Base-by-base conservation (phyloP, 371 early-diverging fungal genomes). In the Polyrhizophydium stewartii region DNA sequence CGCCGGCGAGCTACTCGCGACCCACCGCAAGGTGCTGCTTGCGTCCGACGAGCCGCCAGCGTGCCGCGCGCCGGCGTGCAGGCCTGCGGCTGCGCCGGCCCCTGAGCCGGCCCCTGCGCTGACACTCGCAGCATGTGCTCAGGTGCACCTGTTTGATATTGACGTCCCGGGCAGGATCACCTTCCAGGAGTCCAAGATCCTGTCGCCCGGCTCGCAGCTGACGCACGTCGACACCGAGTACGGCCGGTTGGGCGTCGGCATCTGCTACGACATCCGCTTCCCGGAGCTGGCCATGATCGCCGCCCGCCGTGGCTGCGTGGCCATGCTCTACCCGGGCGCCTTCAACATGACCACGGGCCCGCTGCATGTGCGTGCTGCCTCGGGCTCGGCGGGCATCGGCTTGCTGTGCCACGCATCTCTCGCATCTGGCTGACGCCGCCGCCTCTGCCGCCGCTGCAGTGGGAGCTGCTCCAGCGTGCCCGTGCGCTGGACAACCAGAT, bases 231-330 rank as follows among this genome's bases (percentile, higher is more conserved):
- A 86, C 40, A 93, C 95, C 35, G 85, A 79, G 31, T 91, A 87
- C 69, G 96, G 95, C 33, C 84, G 81, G 61, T 77, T 98, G 59
- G 96, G 96, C 27, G 75, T 95, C 16, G 98, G 91, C 21, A 96
- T 98, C 33, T 98, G 98, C 68, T 98, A 98, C 67, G 97, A 97
- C 60, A 89, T 97, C 35, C 71, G 94, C 63, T 98, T 98, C 70
- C 98, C 98, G 0, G 97, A 97, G 64, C 70, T 94, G 70, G 94
- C 97, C 43, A 92, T 89, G 86, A 83, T 95, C 67, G 94, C 94
- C 56, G 93, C 96, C 7, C 74, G 94, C 30, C 84, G 84, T 62
- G 91, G 93, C 1, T 92, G 93, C 63, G 71, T 93, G 35, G 90
- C 87, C 16, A 94, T 98, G 96, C 79, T 96, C 33, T 97, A 95